These are phyloP conservation scores for Cryoendolithus antarcticus DNA, from an alignment of 2,329 filamentous ascomycete genomes.

Conservation along the genomic window DNA sequence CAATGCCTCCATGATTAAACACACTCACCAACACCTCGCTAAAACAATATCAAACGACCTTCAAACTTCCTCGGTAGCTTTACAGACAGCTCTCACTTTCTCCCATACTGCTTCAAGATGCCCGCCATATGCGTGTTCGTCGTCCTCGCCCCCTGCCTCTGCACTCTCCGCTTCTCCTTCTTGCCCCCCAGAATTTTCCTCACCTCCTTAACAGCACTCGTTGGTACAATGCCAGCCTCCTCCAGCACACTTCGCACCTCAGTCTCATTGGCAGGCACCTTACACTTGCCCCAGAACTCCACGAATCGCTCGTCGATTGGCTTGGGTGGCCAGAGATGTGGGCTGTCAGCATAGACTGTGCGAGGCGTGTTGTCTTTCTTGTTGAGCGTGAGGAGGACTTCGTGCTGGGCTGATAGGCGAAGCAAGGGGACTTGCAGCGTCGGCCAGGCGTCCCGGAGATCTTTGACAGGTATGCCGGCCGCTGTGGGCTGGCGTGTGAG, in stretches of 20 bases:
- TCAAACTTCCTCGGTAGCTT: too few relatives aligned
- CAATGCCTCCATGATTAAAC: too few relatives aligned
- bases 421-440: constrained; percentile 69
- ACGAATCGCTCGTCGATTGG: constrained; percentile 73
- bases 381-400: constrained; percentile 73
- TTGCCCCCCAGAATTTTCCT: constrained; percentile 40
- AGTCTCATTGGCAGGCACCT: constrained; percentile 57
- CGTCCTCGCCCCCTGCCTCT: constrained; percentile 62
- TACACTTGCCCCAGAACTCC: constrained; percentile 68
- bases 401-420: constrained; percentile 63
- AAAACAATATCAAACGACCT: too few relatives aligned
- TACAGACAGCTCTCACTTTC: constrained; percentile 5
- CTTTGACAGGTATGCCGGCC: constrained; percentile 69
- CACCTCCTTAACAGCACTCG: constrained; percentile 62
- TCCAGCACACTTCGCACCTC: constrained; percentile 67
- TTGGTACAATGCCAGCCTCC: constrained; percentile 69
- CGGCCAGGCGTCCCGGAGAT: constrained; percentile 92
- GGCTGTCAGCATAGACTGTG: constrained; percentile 81
- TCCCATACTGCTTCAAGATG: constrained; percentile 59
- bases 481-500: constrained; percentile 73
- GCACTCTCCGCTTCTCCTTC: constrained; percentile 64
- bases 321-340: constrained; percentile 25
- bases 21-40: too few relatives aligned
- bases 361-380: constrained; percentile 84
- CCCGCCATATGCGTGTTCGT: constrained; percentile 81